Base-by-base conservation (phyloP, 2,329 filamentous ascomycete species). In the Claviceps sp. region DNA sequence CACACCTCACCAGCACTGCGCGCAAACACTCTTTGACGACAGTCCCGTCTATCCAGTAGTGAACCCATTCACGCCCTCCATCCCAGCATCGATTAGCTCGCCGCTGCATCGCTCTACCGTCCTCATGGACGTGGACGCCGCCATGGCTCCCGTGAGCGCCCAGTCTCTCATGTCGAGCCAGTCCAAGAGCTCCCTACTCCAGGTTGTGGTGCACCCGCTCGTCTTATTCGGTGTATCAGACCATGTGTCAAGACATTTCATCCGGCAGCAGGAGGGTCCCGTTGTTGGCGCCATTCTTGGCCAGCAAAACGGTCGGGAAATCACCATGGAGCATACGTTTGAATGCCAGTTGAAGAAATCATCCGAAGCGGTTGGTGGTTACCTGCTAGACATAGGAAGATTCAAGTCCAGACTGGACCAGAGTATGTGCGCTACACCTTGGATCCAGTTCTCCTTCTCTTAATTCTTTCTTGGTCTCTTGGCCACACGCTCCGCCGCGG, bases 221-320 rank as follows among this genome's bases (percentile, higher is more conserved):
- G 90, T 95, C 50, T 85, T 97, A 58, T 87, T 98, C 70, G 94
- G 87, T 58, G 93, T 98, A 62, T 95, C 91, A 60, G 93, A 98
- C 69, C 94, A 95, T 67, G 89, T 97, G 66, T 95, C 91, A 54
- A 82, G 93, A 55, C 90, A 95, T 68, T 87, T 84, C 1, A 77
- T 95, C 52, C 82, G 93, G 54, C 73, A 81, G 50, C 83, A 89
- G 61, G 67, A 73, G 17, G 87, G 87, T 0, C 89, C 89, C 16
- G 78, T 96, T 17, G 79, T 91, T 3, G 93, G 93, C 52, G 89
- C 85, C 50, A 75, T 98, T n/a, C 71, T 98, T 5, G 93, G 93
- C 16, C 87, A 93, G 63, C 90, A 96, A 61, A 87, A 89, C 73
- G 91, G 91, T 19, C 84, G 89, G 53, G 84, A 91, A 62, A 85